Percentiles rank a stretch among this genome's conserved stretches.
Conservation (phyloP, 2,329 filamentous ascomycete genomes). For the Penicillium brevicompactum region DNA sequence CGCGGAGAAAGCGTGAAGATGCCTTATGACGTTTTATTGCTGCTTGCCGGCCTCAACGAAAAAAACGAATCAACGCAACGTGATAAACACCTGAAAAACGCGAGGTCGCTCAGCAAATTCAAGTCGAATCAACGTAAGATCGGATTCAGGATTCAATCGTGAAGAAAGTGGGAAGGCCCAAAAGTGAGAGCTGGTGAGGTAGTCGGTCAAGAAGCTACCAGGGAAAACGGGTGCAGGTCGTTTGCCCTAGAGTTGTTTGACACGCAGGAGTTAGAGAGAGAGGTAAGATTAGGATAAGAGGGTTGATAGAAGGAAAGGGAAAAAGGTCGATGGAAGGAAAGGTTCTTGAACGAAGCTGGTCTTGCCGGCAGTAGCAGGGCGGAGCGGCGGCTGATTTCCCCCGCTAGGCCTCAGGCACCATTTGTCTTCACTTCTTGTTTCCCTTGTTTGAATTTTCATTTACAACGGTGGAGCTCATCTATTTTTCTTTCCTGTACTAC, state of each 20-base stretch:
- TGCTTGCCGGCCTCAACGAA: constrained; percentile 31
- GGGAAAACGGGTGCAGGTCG: constrained; percentile 48
- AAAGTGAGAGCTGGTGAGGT: constrained; percentile 20
- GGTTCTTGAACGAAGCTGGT: constrained; percentile 27
- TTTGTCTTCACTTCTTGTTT: neutral
- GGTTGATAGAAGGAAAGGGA: constrained; percentile 16
- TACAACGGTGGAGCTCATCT: no score
- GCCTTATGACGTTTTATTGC: constrained; percentile 43
- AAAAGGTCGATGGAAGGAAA: constrained; percentile 16
- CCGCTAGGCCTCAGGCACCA: constrained; percentile 23
- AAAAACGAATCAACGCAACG: constrained; percentile 23
- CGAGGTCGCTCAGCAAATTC: neutral
- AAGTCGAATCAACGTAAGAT: neutral
- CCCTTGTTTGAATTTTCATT: neutral
- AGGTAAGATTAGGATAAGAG: constrained; percentile 10
- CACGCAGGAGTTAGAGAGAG: constrained; percentile 26
- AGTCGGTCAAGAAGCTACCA: constrained; percentile 23
- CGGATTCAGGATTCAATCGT: constrained; percentile 7
- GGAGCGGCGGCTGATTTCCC: constrained; percentile 18
- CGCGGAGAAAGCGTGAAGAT: constrained; percentile 34
- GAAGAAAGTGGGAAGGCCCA: constrained; percentile 17
- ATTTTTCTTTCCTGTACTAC: no score
- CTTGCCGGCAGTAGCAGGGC: constrained; percentile 21
- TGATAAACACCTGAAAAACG: constrained; percentile 2
- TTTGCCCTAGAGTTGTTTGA: constrained; percentile 15